A percentile compares a stretch with the other conserved stretches of the same genome.
These are phyloP conservation scores for Ichthyophthirius multifiliis DNA, from an alignment of 169 alveolate genomes.

Conservation along the genomic window DNA sequence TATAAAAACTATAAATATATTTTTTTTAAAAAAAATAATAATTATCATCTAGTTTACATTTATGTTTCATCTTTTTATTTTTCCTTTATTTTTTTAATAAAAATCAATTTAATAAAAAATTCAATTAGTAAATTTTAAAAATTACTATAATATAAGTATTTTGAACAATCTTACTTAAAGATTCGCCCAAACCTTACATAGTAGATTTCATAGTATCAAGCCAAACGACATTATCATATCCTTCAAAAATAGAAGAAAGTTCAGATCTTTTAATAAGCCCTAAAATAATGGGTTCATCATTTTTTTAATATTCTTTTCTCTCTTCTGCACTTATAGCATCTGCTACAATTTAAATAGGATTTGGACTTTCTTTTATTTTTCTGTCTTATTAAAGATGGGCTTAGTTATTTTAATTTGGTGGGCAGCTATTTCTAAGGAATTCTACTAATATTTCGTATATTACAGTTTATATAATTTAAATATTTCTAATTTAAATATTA, in stretches of 20 bases:
- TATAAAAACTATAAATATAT: too few species aligned
- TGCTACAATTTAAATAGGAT: too few species aligned
- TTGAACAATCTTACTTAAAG: background rate
- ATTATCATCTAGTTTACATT: too few species aligned
- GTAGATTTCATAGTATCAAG: conserved; percentile 6
- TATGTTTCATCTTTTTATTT: too few species aligned
- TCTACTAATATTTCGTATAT: conserved; percentile 1
- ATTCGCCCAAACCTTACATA: background rate
- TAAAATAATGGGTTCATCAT: background rate
- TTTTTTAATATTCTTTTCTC: background rate
- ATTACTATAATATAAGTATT: too few species aligned
- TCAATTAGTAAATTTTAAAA: too few species aligned
- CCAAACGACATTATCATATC: background rate
- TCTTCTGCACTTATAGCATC: background rate
- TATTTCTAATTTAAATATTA: background rate
- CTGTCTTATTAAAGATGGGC: background rate
- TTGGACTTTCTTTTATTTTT: background rate
- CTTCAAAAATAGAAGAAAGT: background rate
- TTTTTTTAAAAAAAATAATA: too few species aligned
- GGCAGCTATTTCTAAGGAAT: background rate
- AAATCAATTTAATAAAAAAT: too few species aligned
- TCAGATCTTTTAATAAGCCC: background rate
- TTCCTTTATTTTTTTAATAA: too few species aligned
- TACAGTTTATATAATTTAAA: background rate
- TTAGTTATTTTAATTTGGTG: background rate